phyloP scores from a whole-genome alignment of 2,329 filamentous ascomycete species.

The Cylindrodendrum hubeiense region DNA sequence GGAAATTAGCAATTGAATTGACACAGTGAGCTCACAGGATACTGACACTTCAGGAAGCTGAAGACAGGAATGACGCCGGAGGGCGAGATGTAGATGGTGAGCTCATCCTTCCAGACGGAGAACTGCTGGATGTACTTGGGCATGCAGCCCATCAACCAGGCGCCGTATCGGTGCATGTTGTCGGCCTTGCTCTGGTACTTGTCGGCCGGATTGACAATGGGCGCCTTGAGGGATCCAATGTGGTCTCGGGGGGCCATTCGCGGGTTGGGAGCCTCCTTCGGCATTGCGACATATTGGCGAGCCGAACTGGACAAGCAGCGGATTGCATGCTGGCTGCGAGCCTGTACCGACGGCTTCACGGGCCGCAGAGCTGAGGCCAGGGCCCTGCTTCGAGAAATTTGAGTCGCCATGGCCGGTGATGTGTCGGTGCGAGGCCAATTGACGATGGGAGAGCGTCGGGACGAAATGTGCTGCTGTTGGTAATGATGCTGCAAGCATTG shows the following conservation, averaged over 20 bases:
- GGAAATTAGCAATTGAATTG: constrained; percentile 20
- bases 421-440: constrained; percentile 59
- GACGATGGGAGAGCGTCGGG: constrained; percentile 46
- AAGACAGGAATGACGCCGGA: constrained; percentile 91
- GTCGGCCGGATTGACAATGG: constrained; percentile 91
- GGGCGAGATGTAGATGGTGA: constrained; percentile 93
- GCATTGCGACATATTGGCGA: constrained; percentile 64
- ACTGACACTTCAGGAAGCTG: constrained; percentile 85
- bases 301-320: constrained; percentile 66
- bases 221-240: constrained; percentile 76
- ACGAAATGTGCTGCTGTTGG: constrained; percentile 46
- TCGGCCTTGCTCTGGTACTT: constrained; percentile 91
- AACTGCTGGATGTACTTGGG: constrained; percentile 99
- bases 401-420: constrained; percentile 68
- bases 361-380: constrained; percentile 68
- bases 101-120: constrained; percentile 99
- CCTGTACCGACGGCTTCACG: constrained; percentile 58
- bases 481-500: constrained; percentile 47
- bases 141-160: constrained; percentile 95
- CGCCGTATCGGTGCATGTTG: constrained; percentile 91
- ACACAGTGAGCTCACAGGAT: constrained; percentile 9
- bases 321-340: constrained; percentile 55
- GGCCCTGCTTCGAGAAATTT: constrained; percentile 67
- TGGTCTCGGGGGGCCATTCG: constrained; percentile 71
- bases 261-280: constrained; percentile 75